phyloP scores from a whole-genome alignment of 371 early-diverging fungal species.

The Circinella minor region DNA sequence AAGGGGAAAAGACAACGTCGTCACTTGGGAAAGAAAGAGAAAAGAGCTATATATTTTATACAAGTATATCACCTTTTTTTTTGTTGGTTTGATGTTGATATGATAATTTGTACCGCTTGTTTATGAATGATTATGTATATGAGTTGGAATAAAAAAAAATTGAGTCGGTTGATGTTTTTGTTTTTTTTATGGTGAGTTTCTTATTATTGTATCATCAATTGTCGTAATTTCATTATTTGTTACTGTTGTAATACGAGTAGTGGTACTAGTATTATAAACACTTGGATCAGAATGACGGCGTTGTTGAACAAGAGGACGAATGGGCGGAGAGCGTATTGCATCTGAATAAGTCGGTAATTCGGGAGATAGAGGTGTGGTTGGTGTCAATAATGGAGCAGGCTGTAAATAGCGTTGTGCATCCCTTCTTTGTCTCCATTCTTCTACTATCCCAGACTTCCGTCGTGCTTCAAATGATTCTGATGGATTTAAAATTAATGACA shows the following conservation, averaged over 20 bases:
- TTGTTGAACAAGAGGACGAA: neutral
- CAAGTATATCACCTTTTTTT: conserved; percentile 1
- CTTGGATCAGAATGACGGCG: conserved; percentile 18
- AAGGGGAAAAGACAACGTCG: too few relatives aligned
- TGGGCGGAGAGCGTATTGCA: conserved; percentile 3
- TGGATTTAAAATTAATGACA: neutral
- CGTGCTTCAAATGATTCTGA: neutral
- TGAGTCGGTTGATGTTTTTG: too few relatives aligned
- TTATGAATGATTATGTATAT: neutral
- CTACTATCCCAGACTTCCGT: neutral
- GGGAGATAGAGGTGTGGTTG: neutral
- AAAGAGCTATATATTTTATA: neutral
- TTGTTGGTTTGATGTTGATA: neutral
- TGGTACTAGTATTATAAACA: conserved; percentile 3
- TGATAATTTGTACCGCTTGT: neutral
- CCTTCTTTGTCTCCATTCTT: conserved; percentile 1
- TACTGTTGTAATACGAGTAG: neutral
- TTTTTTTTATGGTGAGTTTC: too few relatives aligned
- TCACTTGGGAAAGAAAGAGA: neutral
- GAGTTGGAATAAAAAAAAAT: neutral
- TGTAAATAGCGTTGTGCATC: neutral
- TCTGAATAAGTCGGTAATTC: conserved; percentile 14
- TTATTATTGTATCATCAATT: too few relatives aligned
- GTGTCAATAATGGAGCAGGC: neutral
- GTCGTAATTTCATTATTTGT: neutral